Evolutionary conservation across 371 early-diverging fungal genomes (phyloP).

Genomic region (Nematocida sp.): DNA sequence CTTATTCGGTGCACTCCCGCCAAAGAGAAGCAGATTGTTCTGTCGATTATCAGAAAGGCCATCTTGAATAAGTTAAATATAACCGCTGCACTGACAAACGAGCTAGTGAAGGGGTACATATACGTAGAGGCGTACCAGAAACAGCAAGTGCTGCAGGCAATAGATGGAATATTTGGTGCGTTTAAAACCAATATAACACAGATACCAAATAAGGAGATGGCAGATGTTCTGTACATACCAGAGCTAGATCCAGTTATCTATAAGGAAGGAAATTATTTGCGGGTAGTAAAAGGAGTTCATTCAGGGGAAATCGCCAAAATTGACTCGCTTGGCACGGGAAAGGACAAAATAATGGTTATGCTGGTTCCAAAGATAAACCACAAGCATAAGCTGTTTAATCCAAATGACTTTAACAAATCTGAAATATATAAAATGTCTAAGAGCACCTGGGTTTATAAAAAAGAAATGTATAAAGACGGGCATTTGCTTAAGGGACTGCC

Average conservation of each 20-base stretch:
- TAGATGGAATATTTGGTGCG: constrained; percentile 76
- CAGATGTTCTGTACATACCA: constrained; percentile 78
- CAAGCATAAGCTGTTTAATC: constrained; percentile 63
- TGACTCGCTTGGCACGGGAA: constrained; percentile 43
- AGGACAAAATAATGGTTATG: constrained; percentile 74
- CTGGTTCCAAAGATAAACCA: constrained; percentile 80
- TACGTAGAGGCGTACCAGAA: constrained; percentile 85
- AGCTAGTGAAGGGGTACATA: constrained; percentile 83
- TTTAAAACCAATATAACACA: constrained; percentile 74
- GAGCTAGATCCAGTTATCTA: constrained; percentile 71
- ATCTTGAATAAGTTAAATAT: constrained; percentile 72
- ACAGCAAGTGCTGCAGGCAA: constrained; percentile 77
- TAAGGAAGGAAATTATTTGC: constrained; percentile 80
- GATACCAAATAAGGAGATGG: constrained; percentile 90
- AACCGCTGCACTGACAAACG: constrained; percentile 78
- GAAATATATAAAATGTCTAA: constrained; percentile 62
- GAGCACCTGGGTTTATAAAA: constrained; percentile 75
- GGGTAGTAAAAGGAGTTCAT: constrained; percentile 88
- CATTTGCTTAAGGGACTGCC: constrained; percentile 46
- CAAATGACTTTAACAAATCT: constrained; percentile 54
- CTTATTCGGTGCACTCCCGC: constrained; percentile 83
- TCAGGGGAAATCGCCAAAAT: constrained; percentile 87
- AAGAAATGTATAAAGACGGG: constrained; percentile 76
- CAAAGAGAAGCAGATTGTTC: constrained; percentile 80
- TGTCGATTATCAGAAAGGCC: constrained; percentile 77